These are phyloP conservation scores for Apiospora hydei DNA, from an alignment of 2,329 filamentous ascomycete genomes.

Conservation along the genomic window DNA sequence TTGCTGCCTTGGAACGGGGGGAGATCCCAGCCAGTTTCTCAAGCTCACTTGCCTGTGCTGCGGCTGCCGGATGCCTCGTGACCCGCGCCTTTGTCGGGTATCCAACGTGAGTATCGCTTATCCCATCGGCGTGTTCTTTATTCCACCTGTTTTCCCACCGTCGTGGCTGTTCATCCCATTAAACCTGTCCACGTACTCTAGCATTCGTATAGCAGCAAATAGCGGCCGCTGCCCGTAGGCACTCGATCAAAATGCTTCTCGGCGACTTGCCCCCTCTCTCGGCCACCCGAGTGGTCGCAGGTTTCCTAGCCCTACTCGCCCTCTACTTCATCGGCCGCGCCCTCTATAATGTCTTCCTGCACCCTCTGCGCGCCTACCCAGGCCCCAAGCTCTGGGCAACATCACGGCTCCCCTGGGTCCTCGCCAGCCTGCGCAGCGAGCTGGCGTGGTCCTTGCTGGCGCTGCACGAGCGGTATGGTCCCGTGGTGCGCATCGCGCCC, in stretches of 20 bases:
- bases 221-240: background rate
- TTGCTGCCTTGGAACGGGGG: background rate
- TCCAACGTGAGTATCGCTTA: background rate
- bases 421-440: background rate
- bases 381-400: slow-evolving; percentile 25
- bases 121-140: background rate
- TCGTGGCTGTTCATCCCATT: background rate
- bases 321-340: background rate
- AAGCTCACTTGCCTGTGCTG: background rate
- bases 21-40: background rate
- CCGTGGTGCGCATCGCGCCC: slow-evolving; percentile 27
- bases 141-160: background rate
- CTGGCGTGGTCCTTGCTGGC: slow-evolving; percentile 8
- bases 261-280: background rate
- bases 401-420: slow-evolving; percentile 25
- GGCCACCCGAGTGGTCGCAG: background rate
- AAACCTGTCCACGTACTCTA: background rate
- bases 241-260: background rate
- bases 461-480: slow-evolving; percentile 25
- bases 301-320: background rate
- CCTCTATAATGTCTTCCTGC: slow-evolving; percentile 27
- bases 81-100: background rate
- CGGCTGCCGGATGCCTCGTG: background rate
- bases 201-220: background rate
- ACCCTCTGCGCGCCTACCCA: slow-evolving; percentile 25